These are phyloP conservation scores for Ceratocystis papillata DNA, from an alignment of 2,329 filamentous ascomycete genomes.

Conservation along the genomic window DNA sequence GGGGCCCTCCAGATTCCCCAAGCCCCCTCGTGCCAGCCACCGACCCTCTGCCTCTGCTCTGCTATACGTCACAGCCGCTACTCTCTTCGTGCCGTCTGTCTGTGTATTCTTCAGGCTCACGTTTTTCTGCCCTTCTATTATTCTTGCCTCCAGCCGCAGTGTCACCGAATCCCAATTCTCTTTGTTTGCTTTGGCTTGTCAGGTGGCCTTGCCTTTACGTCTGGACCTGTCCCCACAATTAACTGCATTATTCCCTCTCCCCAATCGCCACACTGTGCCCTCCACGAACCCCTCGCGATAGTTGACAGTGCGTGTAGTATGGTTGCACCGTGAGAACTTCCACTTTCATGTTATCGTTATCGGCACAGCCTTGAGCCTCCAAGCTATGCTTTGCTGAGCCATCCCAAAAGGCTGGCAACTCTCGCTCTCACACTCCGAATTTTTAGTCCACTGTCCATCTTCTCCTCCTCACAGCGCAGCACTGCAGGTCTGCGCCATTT, in stretches of 20 bases:
- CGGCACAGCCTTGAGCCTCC: slow-evolving; percentile 11
- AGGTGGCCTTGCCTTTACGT: neutral
- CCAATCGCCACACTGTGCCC: neutral
- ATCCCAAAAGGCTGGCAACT: slow-evolving; percentile 5
- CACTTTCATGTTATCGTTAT: neutral
- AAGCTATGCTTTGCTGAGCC: slow-evolving; percentile 6
- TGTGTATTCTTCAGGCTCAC: neutral
- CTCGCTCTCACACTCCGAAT: neutral
- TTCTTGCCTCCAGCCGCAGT: neutral
- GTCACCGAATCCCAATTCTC: neutral
- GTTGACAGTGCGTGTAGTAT: neutral
- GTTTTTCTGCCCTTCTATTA: neutral
- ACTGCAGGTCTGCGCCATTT: neutral
- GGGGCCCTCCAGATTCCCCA: too few relatives aligned
- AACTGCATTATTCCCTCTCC: neutral
- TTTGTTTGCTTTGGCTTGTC: neutral
- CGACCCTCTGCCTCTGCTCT: too few relatives aligned
- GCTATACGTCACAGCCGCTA: neutral
- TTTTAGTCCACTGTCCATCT: neutral
- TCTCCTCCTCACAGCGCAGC: neutral
- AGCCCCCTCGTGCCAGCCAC: too few relatives aligned
- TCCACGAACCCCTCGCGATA: neutral
- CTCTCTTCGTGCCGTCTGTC: neutral
- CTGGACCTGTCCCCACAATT: too few relatives aligned
- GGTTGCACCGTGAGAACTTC: neutral